Evolutionary conservation across 176 grass and related monocot species (phyloP), one percentile per base, ranked within the genome.

Genomic region (Hsuehochloa calcarea): DNA sequence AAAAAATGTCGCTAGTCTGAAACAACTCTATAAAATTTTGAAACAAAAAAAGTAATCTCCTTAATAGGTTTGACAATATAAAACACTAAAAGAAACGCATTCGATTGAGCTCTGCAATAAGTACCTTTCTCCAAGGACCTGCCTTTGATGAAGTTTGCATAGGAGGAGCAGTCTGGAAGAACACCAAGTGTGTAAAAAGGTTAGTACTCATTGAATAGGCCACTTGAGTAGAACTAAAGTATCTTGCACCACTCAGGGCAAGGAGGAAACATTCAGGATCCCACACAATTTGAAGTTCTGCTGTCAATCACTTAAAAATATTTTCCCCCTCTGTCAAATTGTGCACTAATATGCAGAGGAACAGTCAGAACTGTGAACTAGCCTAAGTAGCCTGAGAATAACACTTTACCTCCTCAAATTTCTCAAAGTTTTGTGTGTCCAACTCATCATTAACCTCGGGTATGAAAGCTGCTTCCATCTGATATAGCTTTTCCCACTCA

Each of bases 371-470:
- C 66, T 23, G 41, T 4, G 15, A 52, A 41, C 43, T 17, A 80
- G 14, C 40, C 25, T 62, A 61, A 63, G 35, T 75, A 65, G 74
- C 55, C 22, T 50, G 9, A 66, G 22, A 76, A 82, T 65, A 55
- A 73, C 50, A 88, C 51, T 67, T 70, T 55, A 94, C 92, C 92
- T 94, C 92, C 66, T 94, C 92, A 77, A 92, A 97, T 41, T 94
- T 94, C 78, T 94, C 92, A 80, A 94, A 97, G 76, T 94, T 97
- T 72, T 97, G 94, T 34, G 94, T 97, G 77, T 97, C 94, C 88
- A 97, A 75, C 34, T 94, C 90, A 75, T 80, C 83, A 83, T 67
- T 94, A 66, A 97, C 91, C 80, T 92, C 90, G 13, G 94, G 92
- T 87, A 85, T 94, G 71, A 97, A 97, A 77, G 94, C 92, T 55